A percentile compares a stretch with the other conserved stretches of the same genome.
phyloP scores from a whole-genome alignment of 148 eudicot species.

The Salicornia ramosissima region DNA sequence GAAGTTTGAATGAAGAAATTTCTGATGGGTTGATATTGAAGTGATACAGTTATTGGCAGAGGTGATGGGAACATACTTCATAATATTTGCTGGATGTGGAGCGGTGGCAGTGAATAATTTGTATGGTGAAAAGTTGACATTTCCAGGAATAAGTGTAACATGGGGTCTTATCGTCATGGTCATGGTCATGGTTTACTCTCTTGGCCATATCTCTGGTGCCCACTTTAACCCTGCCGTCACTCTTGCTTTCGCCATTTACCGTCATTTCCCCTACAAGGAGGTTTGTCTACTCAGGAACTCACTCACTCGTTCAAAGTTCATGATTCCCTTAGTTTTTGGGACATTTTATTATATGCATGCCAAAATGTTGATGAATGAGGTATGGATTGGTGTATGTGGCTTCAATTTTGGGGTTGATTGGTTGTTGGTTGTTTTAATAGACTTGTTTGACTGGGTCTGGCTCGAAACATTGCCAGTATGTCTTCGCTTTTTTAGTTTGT shows the following conservation, averaged over 20 bases:
- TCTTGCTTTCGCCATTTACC: slow-evolving; percentile 52
- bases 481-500: no score
- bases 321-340: no score
- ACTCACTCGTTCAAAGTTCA: neutral
- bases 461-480: no score
- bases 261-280: slow-evolving; percentile 59
- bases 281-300: no score
- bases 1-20: no score
- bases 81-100: slow-evolving; percentile 80
- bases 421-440: no score
- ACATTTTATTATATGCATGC: no score
- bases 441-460: no score
- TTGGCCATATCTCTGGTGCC: slow-evolving; percentile 86
- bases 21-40: neutral
- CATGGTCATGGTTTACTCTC: slow-evolving; percentile 74
- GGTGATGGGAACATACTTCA: slow-evolving; percentile 56
- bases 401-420: no score
- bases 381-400: no score
- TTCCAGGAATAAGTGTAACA: slow-evolving; percentile 72
- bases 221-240: slow-evolving; percentile 93
- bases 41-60: slow-evolving; percentile 52
- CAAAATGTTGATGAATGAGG: no score
- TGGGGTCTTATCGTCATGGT: slow-evolving; percentile 90
- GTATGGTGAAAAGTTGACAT: slow-evolving; percentile 52
- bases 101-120: slow-evolving; percentile 60